phyloP scores from a whole-genome alignment of 345 rosid genomes.

The Ricinus communis region DNA sequence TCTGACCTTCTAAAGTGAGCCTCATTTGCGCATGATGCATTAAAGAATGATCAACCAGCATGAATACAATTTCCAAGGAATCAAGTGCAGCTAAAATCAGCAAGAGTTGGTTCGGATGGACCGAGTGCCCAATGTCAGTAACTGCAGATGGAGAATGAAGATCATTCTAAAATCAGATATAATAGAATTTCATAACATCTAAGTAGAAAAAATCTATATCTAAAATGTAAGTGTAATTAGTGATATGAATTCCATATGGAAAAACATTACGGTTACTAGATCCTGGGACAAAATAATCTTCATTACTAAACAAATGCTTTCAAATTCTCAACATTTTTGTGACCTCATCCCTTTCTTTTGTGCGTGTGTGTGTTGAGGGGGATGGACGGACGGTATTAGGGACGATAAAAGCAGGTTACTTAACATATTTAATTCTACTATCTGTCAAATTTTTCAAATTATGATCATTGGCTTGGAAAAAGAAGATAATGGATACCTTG shows the following conservation, averaged over 20 bases:
- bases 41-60: background rate
- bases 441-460: no score
- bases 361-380: no score
- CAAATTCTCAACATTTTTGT: no score
- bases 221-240: background rate
- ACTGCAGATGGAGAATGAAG: background rate
- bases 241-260: background rate
- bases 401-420: no score
- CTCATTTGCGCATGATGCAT: background rate
- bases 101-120: background rate
- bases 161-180: background rate
- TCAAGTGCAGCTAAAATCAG: conserved; percentile 1
- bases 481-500: conserved; percentile 29
- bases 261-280: background rate
- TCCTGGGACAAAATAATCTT: no score
- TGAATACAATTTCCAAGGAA: background rate
- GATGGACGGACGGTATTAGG: no score
- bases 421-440: no score
- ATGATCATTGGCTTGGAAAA: no score
- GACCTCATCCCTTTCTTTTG: background rate
- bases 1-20: background rate
- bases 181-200: background rate
- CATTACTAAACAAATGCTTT: no score
- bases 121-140: background rate
- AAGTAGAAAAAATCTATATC: background rate